A percentile compares a stretch with the other conserved stretches of the same genome.
Conservation (phyloP, 208 protist species). For the Porcisia hertigi region DNA sequence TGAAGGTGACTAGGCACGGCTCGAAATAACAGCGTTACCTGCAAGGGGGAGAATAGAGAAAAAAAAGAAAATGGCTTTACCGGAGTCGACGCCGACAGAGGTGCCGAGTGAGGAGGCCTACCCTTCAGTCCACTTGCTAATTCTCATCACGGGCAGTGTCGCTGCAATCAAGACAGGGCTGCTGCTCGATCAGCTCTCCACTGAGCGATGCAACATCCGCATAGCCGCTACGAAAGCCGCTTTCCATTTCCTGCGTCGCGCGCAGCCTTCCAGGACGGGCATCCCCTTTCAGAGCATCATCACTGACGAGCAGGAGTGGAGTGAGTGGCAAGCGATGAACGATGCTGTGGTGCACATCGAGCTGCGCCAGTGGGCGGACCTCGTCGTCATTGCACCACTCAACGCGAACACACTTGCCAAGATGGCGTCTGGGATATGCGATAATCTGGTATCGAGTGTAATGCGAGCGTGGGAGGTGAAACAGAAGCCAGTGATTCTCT, state of each 20-base stretch:
- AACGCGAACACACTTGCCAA: conserved; percentile 98
- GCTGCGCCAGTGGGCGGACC: conserved; percentile 94
- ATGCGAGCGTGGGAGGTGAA: conserved; percentile 95
- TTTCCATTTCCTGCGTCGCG: conserved; percentile 78
- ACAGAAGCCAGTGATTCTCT: conserved; percentile 93
- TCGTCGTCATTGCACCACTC: conserved; percentile 96
- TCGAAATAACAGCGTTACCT: not conserved
- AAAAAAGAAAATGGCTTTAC: conserved; percentile 1
- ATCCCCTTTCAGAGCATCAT: conserved; percentile 81
- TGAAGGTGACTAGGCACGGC: not conserved
- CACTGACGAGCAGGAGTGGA: conserved; percentile 86
- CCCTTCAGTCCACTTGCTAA: conserved; percentile 69
- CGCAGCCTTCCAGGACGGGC: conserved; percentile 54
- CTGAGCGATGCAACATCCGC: conserved; percentile 71
- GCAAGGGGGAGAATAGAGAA: not conserved
- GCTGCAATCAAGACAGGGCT: conserved; percentile 87
- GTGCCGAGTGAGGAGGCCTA: conserved; percentile 32
- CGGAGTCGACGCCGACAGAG: not conserved
- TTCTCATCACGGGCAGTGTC: conserved; percentile 89
- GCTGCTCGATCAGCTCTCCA: conserved; percentile 73
- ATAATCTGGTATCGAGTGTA: conserved; percentile 96
- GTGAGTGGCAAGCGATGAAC: conserved; percentile 79
- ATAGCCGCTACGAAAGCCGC: conserved; percentile 81
- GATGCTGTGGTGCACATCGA: conserved; percentile 94
- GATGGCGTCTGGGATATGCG: conserved; percentile 91